Base-by-base conservation (phyloP, 2,329 filamentous ascomycete species). In the Zasmidium angulare region DNA sequence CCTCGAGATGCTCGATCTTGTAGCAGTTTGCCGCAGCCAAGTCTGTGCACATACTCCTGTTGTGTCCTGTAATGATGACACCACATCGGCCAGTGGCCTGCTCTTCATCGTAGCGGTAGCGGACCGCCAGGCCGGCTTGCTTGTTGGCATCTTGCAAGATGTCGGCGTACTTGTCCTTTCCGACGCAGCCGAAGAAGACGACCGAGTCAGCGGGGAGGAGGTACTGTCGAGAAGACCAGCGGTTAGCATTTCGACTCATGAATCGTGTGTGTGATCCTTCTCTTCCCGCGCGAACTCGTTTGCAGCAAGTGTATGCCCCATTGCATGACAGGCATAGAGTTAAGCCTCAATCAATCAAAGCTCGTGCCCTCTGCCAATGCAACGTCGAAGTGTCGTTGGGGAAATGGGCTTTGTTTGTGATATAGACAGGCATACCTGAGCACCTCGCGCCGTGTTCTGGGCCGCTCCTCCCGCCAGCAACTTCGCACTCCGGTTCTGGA, bases 21-120 rank as follows among this genome's bases (percentile, higher is more conserved):
- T 99, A 99, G 82, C 92, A 89, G 82, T 99, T 99, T 69, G 95
- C 95, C 63, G 95, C 95, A 63, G 89, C 95, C 59, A 99, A 89
- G 73, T 98, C 92, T 63, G 95, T 99, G 83, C 89, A 90, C 83
- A 99, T 88, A 75, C 88, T 92, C 72, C 95, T 88, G 86, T 98
- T 89, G 83, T 96, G 91, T 74, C 92, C 95, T 40, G 93, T 99
- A 78, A 99, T 97, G 77, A 99, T 86, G 67, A 95, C 95, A 78
- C 91, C 95, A 78, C 95, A 99, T 72, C 93, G 91, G 70, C 95
- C 95, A 36, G 95, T 99, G 66, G 91, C 88, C 69, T 88, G 82
- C 74, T 86, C 84, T 70, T 90, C 85, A 75, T 98, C 93, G 73
- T 96, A 87, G 67, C 91, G 91, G 84, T 99, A 99, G 81, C 96